Percentiles rank a stretch among this genome's conserved stretches.
phyloP scores from a whole-genome alignment of 108 stramenopile genomes.

The Aureococcus anophagefferens region DNA sequence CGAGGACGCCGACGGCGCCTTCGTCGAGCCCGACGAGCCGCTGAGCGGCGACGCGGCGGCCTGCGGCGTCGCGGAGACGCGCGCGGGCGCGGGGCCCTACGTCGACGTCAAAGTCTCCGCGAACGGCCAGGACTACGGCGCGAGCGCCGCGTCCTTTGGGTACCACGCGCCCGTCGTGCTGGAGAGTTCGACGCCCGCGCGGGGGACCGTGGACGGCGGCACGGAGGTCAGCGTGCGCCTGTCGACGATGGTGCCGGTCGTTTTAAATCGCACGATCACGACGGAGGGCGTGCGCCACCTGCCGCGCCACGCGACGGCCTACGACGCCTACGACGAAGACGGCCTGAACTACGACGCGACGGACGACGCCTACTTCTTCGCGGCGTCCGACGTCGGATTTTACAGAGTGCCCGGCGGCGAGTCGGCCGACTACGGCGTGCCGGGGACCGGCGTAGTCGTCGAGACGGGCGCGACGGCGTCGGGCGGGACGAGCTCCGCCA shows the following conservation, averaged over 20 bases:
- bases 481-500: no score
- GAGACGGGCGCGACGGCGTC: no score
- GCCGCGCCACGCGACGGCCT: no score
- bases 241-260: background rate
- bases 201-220: constrained; percentile 2
- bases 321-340: no score
- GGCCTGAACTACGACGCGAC: no score
- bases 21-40: background rate
- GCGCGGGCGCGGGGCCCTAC: background rate
- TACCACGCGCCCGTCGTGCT: constrained; percentile 5
- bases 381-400: no score
- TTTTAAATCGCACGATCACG: no score
- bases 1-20: background rate
- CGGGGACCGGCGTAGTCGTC: no score
- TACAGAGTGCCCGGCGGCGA: no score
- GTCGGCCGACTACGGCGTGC: no score
- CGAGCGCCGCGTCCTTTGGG: background rate
- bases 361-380: background rate
- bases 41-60: background rate
- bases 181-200: background rate
- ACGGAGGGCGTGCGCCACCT: no score
- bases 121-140: constrained; percentile 3
- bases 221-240: background rate
- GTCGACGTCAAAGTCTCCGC: constrained; percentile 3
- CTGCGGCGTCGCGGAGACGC: background rate